Percentiles rank a stretch among this genome's conserved stretches.
Evolutionary conservation across 176 grass and related monocot species (phyloP).

Genomic region (Alopecurus myosuroides): DNA sequence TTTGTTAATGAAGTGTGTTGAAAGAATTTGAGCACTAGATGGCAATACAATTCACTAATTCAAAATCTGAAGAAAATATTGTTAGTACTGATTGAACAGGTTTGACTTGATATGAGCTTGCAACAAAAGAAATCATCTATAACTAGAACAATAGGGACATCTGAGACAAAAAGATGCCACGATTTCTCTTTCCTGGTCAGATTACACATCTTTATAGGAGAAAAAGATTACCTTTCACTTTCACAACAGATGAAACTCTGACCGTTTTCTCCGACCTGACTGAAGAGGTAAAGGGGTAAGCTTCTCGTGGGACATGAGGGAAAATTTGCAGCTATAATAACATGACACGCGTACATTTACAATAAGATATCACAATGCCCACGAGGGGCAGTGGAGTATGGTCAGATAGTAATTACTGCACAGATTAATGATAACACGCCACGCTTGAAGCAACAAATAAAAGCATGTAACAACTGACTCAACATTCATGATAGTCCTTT

Average conservation of each 20-base stretch:
- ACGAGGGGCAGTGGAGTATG: not conserved
- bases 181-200: not conserved
- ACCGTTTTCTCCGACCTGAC: constrained; percentile 42
- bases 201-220: not conserved
- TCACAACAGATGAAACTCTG: constrained; percentile 26
- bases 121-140: not conserved
- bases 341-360: not conserved
- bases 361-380: not conserved
- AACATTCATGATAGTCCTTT: not conserved
- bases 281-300: constrained; percentile 28
- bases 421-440: not conserved
- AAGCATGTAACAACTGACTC: not conserved
- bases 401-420: not conserved
- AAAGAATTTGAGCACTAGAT: not conserved
- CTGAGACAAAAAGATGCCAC: not conserved
- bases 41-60: not conserved
- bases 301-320: not conserved
- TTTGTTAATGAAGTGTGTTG: not conserved
- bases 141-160: not conserved
- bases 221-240: constrained; percentile 54
- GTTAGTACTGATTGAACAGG: not conserved
- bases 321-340: not conserved
- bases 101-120: constrained; percentile 14
- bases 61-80: not conserved
- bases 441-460: not conserved